Base-by-base conservation (phyloP, 1,139 yeast genomes). In the Hanseniaspora gamundiae region DNA sequence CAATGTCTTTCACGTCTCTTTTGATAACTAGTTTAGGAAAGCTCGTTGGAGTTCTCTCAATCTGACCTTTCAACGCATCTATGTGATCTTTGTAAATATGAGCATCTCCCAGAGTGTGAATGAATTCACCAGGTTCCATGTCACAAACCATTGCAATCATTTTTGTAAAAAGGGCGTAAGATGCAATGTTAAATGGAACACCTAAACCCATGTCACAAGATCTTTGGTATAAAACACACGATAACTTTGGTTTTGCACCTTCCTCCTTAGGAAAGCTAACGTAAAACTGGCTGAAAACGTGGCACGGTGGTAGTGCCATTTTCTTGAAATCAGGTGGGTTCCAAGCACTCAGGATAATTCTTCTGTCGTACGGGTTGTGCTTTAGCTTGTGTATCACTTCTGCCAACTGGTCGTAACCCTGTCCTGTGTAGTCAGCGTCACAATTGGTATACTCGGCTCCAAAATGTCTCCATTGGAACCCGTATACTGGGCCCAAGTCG, bases 191-290 rank as follows among this genome's bases (percentile, higher is more conserved):
- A 64, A 91, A 91, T 0, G 99, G 99, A 14, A 91, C 97, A 11
- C 99, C 99, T 31, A 91, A 73, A 0, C 99, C 99, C 96, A 91
- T 88, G 59, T 91, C 99, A 65, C 97, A 91, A n/a, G 95, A 85
- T 56, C 99, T 75, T 66, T 91, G 99, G 64, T 93, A 91, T 67
- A 91, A 69, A 48, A 82, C 74, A 61, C 98, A 93, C 13, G 93
- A 82, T 47, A 91, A 71, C 57, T 70, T 77, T 30, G 93, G 93
- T 55, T 66, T 76, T 19, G 61, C 63, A 7, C 54, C 57, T 29
- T 52, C 51, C 11, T 67, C 66, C 47, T 69, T 65, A 2, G 93
- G 93, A 65, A 81, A 81, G 53, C 74, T 82, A 35, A 91, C 98
- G 59, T 84, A 91, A 61, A 91, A 91, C 61, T 91, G 99, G 47